Percentiles rank a stretch among this genome's conserved stretches.
Conservation (phyloP, 495 filamentous ascomycete genomes). For the Ramalina peruviana region DNA sequence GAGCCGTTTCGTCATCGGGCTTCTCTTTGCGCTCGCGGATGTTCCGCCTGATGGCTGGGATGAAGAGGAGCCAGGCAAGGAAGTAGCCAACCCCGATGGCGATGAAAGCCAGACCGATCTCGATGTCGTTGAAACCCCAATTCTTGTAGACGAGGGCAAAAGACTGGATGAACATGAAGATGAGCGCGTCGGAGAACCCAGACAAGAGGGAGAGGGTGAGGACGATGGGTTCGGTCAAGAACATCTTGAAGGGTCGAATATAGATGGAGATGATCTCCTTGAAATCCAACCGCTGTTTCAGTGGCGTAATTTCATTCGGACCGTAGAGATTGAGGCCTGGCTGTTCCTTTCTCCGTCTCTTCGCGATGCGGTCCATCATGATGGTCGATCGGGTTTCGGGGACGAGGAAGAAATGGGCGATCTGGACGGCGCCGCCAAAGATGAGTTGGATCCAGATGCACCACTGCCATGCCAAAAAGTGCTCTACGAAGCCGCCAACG, state of each 20-base stretch:
- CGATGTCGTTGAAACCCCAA: slow-evolving; percentile 38
- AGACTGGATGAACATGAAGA: slow-evolving; percentile 56
- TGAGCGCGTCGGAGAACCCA: slow-evolving; percentile 48
- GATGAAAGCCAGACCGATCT: slow-evolving; percentile 41
- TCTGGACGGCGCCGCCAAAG: slow-evolving; percentile 42
- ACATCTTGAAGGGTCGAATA: slow-evolving; percentile 49
- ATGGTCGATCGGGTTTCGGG: slow-evolving; percentile 45
- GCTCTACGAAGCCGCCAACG: slow-evolving; percentile 44
- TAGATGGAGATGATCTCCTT: slow-evolving; percentile 41
- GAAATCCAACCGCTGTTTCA: slow-evolving; percentile 42
- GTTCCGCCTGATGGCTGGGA: slow-evolving; percentile 41
- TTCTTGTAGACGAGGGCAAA: slow-evolving; percentile 45
- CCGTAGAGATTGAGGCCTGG: slow-evolving; percentile 45
- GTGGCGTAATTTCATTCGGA: slow-evolving; percentile 45
- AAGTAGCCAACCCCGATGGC: slow-evolving; percentile 48
- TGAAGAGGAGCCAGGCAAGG: slow-evolving; percentile 39
- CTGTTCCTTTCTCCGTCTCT: slow-evolving; percentile 35
- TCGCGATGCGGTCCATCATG: slow-evolving; percentile 47
- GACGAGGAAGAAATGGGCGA: slow-evolving; percentile 37
- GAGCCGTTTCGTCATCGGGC: slow-evolving; percentile 38
- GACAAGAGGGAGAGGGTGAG: slow-evolving; percentile 41
- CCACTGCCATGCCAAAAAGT: slow-evolving; percentile 38
- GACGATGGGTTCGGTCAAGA: slow-evolving; percentile 48
- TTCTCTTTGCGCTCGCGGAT: slow-evolving; percentile 29
- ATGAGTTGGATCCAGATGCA: slow-evolving; percentile 46